Evolutionary conservation across 2,329 filamentous ascomycete species (phyloP).

Genomic region (Parafenestella ontariensis): DNA sequence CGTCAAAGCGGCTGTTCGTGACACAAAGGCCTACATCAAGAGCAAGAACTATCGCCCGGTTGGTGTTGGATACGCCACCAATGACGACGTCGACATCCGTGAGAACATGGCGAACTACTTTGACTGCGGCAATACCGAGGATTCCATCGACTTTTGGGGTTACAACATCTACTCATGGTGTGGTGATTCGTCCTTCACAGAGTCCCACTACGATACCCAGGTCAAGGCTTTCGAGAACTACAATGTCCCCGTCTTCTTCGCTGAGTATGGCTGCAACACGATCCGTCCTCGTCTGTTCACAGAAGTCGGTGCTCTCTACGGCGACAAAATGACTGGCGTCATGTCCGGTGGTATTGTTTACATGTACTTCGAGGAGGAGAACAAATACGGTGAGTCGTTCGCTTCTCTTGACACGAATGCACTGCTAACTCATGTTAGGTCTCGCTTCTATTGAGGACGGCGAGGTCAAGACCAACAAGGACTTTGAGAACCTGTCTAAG

Average conservation of each 20-base stretch:
- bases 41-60: constrained; percentile 76
- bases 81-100: constrained; percentile 87
- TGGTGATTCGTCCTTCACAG: constrained; percentile 76
- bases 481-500: constrained; percentile 68
- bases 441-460: constrained; percentile 69
- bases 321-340: constrained; percentile 78
- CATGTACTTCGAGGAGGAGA: constrained; percentile 94
- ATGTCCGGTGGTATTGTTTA: constrained; percentile 98
- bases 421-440: constrained; percentile 51
- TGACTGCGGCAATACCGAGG: constrained; percentile 74
- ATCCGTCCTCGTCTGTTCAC: constrained; percentile 77
- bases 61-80: constrained; percentile 94
- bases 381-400: constrained; percentile 76
- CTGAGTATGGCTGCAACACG: constrained; percentile 95
- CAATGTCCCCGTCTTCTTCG: constrained; percentile 96
- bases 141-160: constrained; percentile 94
- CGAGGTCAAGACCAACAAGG: constrained; percentile 67
- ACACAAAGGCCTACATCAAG: constrained; percentile 94
- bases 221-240: constrained; percentile 88
- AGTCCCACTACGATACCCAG: constrained; percentile 82
- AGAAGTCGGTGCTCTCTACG: constrained; percentile 84
- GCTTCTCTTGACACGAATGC: not conserved
- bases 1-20: constrained; percentile 96
- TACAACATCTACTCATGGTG: constrained; percentile 99
- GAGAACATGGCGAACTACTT: constrained; percentile 88